phyloP scores from a whole-genome alignment of 2,329 filamentous ascomycete species.

The Trichoderma lentiforme region DNA sequence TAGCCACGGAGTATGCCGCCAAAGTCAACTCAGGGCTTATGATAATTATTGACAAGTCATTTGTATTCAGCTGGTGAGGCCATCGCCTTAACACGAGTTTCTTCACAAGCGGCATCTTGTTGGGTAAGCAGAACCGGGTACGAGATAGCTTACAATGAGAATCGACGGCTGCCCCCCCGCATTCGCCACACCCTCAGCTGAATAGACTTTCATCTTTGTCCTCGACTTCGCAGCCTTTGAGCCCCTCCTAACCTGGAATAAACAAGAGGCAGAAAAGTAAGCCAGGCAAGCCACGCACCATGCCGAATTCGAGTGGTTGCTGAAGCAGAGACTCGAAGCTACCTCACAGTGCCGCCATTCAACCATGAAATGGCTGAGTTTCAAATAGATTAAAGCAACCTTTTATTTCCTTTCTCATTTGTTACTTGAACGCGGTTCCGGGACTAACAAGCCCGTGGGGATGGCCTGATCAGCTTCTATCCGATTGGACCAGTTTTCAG shows the following conservation, averaged over 20 bases:
- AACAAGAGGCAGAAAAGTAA: not conserved
- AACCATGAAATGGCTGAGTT: not conserved
- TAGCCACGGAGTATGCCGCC: not conserved
- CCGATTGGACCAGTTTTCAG: not conserved
- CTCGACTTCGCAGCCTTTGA: not conserved
- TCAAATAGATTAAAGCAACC: conserved; percentile 9
- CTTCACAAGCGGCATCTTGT: not conserved
- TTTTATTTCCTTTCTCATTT: conserved; percentile 1
- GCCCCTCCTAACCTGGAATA: not conserved
- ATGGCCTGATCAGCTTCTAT: conserved; percentile 5
- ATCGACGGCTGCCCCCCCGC: not conserved
- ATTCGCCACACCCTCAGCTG: conserved; percentile 7
- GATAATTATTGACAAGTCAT: not conserved
- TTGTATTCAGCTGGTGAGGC: not conserved
- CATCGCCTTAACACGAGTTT: not conserved
- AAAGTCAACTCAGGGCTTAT: not conserved
- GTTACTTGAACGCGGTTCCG: not conserved
- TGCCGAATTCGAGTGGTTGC: not conserved
- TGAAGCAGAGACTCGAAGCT: conserved; percentile 5
- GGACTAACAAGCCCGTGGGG: not conserved
- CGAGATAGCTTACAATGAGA: conserved; percentile 3
- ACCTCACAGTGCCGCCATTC: conserved; percentile 4
- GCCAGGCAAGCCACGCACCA: conserved; percentile 10
- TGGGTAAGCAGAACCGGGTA: not conserved
- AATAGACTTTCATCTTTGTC: conserved; percentile 9